Base-by-base conservation (phyloP, 352 stramenopile genomes). In the Elongisporangium anandrum region DNA sequence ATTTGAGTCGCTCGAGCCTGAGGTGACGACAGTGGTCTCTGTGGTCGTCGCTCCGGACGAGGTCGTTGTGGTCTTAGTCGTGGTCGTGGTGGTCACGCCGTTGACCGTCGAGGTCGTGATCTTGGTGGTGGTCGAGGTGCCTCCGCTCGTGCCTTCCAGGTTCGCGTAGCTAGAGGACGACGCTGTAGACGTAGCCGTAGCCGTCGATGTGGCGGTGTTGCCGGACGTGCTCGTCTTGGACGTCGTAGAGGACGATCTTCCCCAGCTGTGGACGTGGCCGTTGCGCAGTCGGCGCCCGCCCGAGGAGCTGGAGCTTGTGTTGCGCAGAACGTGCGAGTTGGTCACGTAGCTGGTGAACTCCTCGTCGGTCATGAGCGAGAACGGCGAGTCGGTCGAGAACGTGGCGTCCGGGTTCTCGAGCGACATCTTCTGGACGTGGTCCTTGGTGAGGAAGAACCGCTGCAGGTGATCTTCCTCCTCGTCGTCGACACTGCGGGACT, bases 311-410 rank as follows among this genome's bases (percentile, higher is more conserved):
- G 24, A 34, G 52, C 52, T 26, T 16, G 49, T 21, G 8, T 55
- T 29, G 4, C 58, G 55, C 21, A 41, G 52, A 10, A 79, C 7
- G 55, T 78, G 69, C 4, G 60, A 54, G 62, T 83, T 83, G 1
- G 63, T 54, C 13, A 79, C 54, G 52, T 77, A 84, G 23, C 63
- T 23, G 20, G 68, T 66, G 48, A 88, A 88, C 47, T 88, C 78
- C 0, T 74, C 68, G 52, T 73, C 63, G 7, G 78, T 83, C 64
- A 88, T 73, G 10, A 88, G 63, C 24, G 75, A 71, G 59, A 88
- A 85, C 20, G 70, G 75, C 48, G 73, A 65, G 45, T 86, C 69
- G 5, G 63, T 73, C 10, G 57, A 66, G 56, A 88, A 85, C 13
- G 64, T 50, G 17, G 78, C 78, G 23, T 70, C 51, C 10, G 77